These are phyloP conservation scores for Podospora comata DNA, from an alignment of 495 filamentous ascomycete genomes.

Conservation along the genomic window DNA sequence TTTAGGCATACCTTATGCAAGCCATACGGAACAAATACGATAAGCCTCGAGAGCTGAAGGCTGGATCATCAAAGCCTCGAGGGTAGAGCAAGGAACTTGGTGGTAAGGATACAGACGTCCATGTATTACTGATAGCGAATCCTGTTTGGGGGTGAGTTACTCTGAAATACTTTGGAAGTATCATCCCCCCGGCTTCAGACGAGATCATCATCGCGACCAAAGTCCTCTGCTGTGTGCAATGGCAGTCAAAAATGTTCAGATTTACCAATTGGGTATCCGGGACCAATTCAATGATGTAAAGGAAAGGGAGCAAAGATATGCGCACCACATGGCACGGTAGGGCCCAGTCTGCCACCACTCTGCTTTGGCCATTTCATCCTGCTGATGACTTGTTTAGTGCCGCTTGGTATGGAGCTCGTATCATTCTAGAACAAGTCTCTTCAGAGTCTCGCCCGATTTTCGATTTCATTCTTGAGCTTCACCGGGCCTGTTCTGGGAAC, in stretches of 20 bases:
- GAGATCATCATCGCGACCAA: too few species aligned
- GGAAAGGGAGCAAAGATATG: conserved; percentile 4
- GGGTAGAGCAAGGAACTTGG: too few species aligned
- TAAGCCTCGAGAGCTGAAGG: too few species aligned
- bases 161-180: too few species aligned
- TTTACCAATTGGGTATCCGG: conserved; percentile 1
- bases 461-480: conserved; percentile 41
- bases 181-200: too few species aligned
- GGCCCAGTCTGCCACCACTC: neutral
- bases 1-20: too few species aligned
- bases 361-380: neutral
- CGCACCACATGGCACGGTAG: conserved; percentile 10
- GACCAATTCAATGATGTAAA: neutral
- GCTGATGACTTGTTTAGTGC: conserved; percentile 23
- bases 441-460: conserved; percentile 39
- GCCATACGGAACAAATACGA: too few species aligned
- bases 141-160: too few species aligned
- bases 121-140: too few species aligned
- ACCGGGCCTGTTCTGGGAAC: conserved; percentile 32
- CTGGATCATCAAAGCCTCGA: too few species aligned
- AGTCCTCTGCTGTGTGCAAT: neutral
- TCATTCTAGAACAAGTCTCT: conserved; percentile 42
- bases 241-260: conserved; percentile 1
- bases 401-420: conserved; percentile 39
- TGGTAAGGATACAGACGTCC: too few species aligned